Base-by-base conservation (phyloP, 23 red algal species). In the Gracilaria vermiculophylla region DNA sequence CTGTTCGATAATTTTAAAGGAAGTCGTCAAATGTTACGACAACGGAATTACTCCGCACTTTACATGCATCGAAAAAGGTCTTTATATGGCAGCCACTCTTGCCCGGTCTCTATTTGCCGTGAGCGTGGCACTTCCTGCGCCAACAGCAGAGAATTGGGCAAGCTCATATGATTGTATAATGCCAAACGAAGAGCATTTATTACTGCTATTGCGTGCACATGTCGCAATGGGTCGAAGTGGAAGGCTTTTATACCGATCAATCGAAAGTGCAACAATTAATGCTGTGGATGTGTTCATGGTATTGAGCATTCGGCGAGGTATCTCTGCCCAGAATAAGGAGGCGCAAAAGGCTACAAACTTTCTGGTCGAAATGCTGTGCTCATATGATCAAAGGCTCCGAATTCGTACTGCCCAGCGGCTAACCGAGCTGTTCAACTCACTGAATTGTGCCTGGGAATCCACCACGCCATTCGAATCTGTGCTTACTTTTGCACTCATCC, bases 331-430 rank as follows among this genome's bases (percentile, higher is more conserved):
- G 23, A 8, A 73, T 8, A 1, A 1, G 14, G 28, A 35, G 32
- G 28, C 39, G 11, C 19, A 7, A 25, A 32, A 79, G 17, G 27
- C 53, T 57, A 24, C 53, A 11, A 23, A 35, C n/a, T 47, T 78
- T 40, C 1, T 83, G 35, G 60, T 69, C 34, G 56, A 83, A 23
- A 83, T 83, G 79, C 25, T 83, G 20, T 83, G 79, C 43, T 67
- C 56, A 24, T 69, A 50, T 83, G 84, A 88, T 77, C 84, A 88
- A 43, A 39, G 51, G n/a, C 44, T 88, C n/a, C 14, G 84, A 52
- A 66, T 88, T 8, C 31, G 33, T 24, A 88, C 66, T 20, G 66
- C 62, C 37, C 84, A 88, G 40, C 54, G 84, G 15, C 69, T 88
- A 14, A 61, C 69, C 11, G 84, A 88, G 53, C 34, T 88, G 5